Evolutionary conservation across 1,139 yeast genomes (phyloP).

Genomic region (Taphrina deformans): DNA sequence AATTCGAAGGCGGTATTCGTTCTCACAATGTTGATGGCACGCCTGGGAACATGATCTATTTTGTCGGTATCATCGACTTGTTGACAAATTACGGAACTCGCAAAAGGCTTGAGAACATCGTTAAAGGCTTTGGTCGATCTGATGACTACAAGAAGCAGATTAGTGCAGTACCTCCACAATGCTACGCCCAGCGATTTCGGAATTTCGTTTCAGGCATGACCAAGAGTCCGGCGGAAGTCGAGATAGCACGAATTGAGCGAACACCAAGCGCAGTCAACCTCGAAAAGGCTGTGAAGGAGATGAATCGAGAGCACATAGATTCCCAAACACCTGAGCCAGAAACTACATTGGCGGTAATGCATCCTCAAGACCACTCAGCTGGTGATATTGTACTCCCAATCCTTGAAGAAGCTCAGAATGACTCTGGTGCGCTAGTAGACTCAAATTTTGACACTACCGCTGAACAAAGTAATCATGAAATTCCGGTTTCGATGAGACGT

Average conservation of each 20-base stretch:
- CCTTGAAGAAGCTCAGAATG: background rate
- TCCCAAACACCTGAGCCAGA: constrained; percentile 8
- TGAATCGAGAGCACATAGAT: constrained; percentile 15
- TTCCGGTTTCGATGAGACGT: background rate
- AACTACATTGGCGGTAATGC: constrained; percentile 13
- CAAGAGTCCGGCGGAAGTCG: constrained; percentile 35
- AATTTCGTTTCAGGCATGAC: constrained; percentile 55
- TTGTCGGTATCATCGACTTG: constrained; percentile 92
- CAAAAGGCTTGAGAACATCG: constrained; percentile 81
- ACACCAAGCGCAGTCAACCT: constrained; percentile 30
- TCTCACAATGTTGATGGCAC: constrained; percentile 67
- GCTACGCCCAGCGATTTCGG: constrained; percentile 84
- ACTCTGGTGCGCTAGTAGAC: background rate
- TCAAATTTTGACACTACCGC: background rate
- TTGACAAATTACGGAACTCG: constrained; percentile 76
- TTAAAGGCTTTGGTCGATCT: constrained; percentile 69
- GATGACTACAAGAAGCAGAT: constrained; percentile 58
- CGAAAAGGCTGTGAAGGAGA: constrained; percentile 18
- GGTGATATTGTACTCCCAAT: constrained; percentile 2
- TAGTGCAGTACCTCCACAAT: constrained; percentile 86
- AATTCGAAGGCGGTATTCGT: constrained; percentile 82
- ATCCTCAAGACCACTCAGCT: constrained; percentile 1
- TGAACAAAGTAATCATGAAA: background rate
- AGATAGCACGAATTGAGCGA: constrained; percentile 12
- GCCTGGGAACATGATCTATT: constrained; percentile 72